Percentiles rank a stretch among this genome's conserved stretches.
phyloP scores from a whole-genome alignment of 352 stramenopile species.

The Phytopythium chamaehyphon region DNA sequence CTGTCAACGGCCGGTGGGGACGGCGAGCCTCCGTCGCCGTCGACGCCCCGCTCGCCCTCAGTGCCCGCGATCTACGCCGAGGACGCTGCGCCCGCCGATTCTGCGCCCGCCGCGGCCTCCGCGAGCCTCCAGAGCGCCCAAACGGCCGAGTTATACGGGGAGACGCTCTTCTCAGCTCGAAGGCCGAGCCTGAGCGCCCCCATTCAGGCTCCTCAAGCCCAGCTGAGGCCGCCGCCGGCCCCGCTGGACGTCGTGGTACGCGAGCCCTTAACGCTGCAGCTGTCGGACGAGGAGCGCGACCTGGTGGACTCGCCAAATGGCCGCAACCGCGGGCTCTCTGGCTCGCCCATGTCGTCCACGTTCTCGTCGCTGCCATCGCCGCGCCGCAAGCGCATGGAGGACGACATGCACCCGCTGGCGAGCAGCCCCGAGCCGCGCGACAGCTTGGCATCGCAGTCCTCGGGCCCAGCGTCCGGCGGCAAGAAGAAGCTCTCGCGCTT shows the following conservation, averaged over 20 bases:
- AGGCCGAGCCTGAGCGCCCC: neutral
- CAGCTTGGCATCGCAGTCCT: constrained; percentile 1
- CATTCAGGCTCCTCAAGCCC: no score
- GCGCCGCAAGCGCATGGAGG: constrained; percentile 4
- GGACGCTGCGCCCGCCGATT: no score
- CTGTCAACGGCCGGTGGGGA: constrained; percentile 4
- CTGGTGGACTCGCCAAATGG: constrained; percentile 5
- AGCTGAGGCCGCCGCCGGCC: neutral
- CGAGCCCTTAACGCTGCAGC: neutral
- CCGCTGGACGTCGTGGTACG: constrained; percentile 6
- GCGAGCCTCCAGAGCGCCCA: no score
- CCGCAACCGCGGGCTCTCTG: constrained; percentile 1
- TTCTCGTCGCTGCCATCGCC: constrained; percentile 10
- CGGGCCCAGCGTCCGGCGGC: neutral
- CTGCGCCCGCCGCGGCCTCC: no score
- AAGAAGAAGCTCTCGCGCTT: constrained; percentile 32
- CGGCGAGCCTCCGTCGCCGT: neutral
- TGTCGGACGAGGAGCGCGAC: constrained; percentile 7
- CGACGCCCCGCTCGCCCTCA: neutral
- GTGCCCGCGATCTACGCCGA: neutral
- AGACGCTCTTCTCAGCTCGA: constrained; percentile 2
- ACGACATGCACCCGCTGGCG: constrained; percentile 7
- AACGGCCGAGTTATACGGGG: no score
- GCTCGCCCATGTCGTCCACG: constrained; percentile 9
- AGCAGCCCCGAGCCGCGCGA: constrained; percentile 5